Percentiles rank a stretch among this genome's conserved stretches.
phyloP scores from a whole-genome alignment of 306 rosid genomes.

The Canavalia ensiformis region DNA sequence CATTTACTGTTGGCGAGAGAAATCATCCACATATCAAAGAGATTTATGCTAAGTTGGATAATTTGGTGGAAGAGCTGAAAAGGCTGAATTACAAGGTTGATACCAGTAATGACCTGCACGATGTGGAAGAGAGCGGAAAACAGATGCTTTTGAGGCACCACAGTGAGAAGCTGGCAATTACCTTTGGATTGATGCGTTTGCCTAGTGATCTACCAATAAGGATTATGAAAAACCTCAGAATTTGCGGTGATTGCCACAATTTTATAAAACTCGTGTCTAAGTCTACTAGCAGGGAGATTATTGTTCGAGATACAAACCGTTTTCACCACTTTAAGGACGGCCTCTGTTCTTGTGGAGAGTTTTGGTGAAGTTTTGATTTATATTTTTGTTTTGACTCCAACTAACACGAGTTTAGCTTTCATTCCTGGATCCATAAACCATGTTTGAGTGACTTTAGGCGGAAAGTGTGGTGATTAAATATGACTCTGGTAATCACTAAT shows the following conservation, averaged over 20 bases:
- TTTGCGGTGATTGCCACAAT: conserved; percentile 90
- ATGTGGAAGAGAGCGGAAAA: conserved; percentile 74
- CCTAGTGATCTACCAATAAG: conserved; percentile 73
- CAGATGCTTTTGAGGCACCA: conserved; percentile 79
- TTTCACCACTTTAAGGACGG: conserved; percentile 84
- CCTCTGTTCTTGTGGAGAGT: conserved; percentile 71
- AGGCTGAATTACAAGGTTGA: conserved; percentile 68
- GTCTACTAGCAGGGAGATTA: conserved; percentile 62
- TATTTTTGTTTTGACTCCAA: background rate
- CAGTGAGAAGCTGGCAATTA: conserved; percentile 86
- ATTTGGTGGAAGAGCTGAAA: conserved; percentile 68
- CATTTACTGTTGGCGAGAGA: conserved; percentile 81
- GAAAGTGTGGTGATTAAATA: conserved; percentile 28
- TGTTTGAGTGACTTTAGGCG: conserved; percentile 18
- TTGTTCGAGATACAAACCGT: conserved; percentile 82
- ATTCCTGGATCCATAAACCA: conserved; percentile 4
- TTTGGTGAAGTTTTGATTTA: conserved; percentile 65
- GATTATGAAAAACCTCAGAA: conserved; percentile 92
- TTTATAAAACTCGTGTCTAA: conserved; percentile 78
- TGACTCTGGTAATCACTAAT: conserved; percentile 10
- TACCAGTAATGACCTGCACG: conserved; percentile 71
- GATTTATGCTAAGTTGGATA: conserved; percentile 69
- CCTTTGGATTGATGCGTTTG: conserved; percentile 78
- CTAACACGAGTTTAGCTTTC: conserved; percentile 6
- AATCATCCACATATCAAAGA: conserved; percentile 66